Base-by-base conservation (phyloP, 208 protist species). In the Leishmania braziliensis region DNA sequence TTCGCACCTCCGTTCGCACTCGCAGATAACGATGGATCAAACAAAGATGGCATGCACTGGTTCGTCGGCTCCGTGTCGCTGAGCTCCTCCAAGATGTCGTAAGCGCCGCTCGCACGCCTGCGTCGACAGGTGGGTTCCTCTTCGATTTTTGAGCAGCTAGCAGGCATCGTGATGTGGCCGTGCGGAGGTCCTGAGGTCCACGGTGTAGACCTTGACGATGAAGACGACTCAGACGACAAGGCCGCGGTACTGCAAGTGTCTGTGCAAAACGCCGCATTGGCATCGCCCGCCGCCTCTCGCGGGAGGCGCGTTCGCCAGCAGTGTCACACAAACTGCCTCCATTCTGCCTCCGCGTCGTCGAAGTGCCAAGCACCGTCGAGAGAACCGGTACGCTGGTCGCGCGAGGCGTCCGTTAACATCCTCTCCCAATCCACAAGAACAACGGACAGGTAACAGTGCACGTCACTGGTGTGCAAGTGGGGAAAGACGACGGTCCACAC, bases 341-440 rank as follows among this genome's bases (percentile, higher is more conserved):
- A 81, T 69, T 83, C 80, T 23, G 65, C 63, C 74, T 79, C 68
- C 58, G 66, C 84, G 14, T 88, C 81, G n/a, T 86, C 73, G 58
- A 82, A 80, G 60, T 75, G 43, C 88, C 89, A 92, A 66, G 80
- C 79, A 9, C 91, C 89, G n/a, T 86, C 79, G 2, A 74, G 78
- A 12, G 92, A 78, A 79, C 91, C 89, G 14, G 88, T 92, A 6
- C 71, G 48, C 14, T 86, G 89, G 26, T 92, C 81, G 77, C 87
- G 88, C 43, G 87, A 76, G n/a, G 86, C 78, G 60, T 93, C 89
- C 3, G 83, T 87, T 2, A 90, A 62, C 33, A 95, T 82, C 68
- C 88, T 91, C 46, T 88, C 78, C 89, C 92, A 93, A 16, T 23
- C 88, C n/a, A 91, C 80, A 3, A 87, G 86, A n/a, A 93, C 87